Percentiles rank a stretch among this genome's conserved stretches.
phyloP scores from a whole-genome alignment of 23 red algal genomes.

The Gracilaria caudata region DNA sequence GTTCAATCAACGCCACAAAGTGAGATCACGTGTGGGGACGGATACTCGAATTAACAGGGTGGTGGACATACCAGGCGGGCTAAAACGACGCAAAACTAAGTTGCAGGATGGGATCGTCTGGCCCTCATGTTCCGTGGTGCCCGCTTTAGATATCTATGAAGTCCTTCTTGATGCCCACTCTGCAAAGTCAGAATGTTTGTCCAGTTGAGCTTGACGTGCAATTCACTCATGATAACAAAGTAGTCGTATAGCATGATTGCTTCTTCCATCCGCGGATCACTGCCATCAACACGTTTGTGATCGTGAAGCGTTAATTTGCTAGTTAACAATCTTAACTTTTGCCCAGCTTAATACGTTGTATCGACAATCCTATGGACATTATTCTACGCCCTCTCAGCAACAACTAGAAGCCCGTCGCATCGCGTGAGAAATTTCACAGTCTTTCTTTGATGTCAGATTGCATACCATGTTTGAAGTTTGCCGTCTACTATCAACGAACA shows the following conservation, averaged over 20 bases:
- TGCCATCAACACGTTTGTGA: constrained; percentile 2
- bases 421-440: constrained; percentile 8
- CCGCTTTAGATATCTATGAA: too few species aligned
- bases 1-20: too few species aligned
- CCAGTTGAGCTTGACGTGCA: constrained; percentile 91
- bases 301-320: not conserved
- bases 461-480: constrained; percentile 46
- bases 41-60: too few species aligned
- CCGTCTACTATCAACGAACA: constrained; percentile 47
- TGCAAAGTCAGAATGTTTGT: constrained; percentile 20
- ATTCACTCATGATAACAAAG: constrained; percentile 69
- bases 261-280: constrained; percentile 53
- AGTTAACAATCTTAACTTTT: constrained; percentile 16
- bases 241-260: constrained; percentile 85
- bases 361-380: not conserved
- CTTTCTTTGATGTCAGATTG: constrained; percentile 34
- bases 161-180: constrained; percentile 72
- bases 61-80: too few species aligned
- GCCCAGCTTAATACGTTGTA: constrained; percentile 10
- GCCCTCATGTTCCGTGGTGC: too few species aligned
- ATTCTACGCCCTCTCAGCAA: not conserved
- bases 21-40: too few species aligned
- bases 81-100: too few species aligned
- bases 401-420: not conserved
- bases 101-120: too few species aligned